These are phyloP conservation scores for Aquilaria yunnanensis DNA, from an alignment of 345 rosid species.

Conservation along the genomic window DNA sequence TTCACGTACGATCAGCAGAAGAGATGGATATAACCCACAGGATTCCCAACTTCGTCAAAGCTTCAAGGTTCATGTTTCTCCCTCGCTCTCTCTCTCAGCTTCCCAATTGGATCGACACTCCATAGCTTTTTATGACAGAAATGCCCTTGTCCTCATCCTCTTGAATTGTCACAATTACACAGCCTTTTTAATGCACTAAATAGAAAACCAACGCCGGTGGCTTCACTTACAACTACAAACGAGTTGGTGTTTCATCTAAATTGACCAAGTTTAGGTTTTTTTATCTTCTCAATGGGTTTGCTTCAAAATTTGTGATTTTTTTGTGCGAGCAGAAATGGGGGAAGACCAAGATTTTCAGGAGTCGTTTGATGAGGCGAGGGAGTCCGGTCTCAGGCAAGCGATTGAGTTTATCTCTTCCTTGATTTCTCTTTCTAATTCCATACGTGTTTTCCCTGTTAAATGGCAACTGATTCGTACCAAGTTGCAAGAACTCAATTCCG, in stretches of 20 bases:
- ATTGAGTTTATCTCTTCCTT: constrained; percentile 57
- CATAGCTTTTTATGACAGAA: not conserved
- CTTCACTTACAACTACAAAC: constrained; percentile 16
- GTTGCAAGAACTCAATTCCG: constrained; percentile 66
- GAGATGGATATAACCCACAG: not conserved
- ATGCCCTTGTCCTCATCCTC: constrained; percentile 6
- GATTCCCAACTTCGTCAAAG: not conserved
- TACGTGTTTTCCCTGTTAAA: constrained; percentile 65
- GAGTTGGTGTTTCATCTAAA: constrained; percentile 3
- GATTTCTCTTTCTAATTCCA: constrained; percentile 56
- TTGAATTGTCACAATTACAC: constrained; percentile 11
- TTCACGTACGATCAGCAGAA: constrained; percentile 7
- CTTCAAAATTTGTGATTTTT: constrained; percentile 14
- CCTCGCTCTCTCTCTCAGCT: not conserved
- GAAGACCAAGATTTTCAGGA: constrained; percentile 18
- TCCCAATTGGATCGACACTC: not conserved
- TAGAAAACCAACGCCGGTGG: constrained; percentile 3
- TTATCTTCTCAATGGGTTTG: constrained; percentile 28
- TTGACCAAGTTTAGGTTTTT: not conserved
- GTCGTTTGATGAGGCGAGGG: constrained; percentile 19
- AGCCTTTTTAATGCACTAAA: constrained; percentile 14
- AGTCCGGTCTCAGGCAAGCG: constrained; percentile 34
- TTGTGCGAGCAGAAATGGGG: constrained; percentile 16
- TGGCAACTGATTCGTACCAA: constrained; percentile 73
- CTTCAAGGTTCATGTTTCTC: too few species aligned